These are phyloP conservation scores for Cryptosporidium ubiquitum DNA, from an alignment of 169 alveolate species.

Conservation along the genomic window DNA sequence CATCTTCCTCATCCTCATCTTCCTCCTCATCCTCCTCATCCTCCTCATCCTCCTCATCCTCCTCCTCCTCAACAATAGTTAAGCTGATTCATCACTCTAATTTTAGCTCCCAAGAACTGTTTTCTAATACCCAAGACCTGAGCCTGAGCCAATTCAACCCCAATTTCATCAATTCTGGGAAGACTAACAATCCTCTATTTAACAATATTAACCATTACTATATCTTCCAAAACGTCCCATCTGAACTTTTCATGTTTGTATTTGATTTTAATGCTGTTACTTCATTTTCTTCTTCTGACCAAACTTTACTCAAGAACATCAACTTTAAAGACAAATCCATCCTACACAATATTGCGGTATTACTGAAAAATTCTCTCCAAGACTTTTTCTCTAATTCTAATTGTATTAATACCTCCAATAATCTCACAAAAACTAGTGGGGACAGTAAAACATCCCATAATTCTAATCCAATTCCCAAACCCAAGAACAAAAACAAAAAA, in stretches of 20 bases:
- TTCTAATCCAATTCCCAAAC: neutral
- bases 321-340: constrained; percentile 14
- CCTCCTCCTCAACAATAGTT: no score
- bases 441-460: neutral
- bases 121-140: no score
- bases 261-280: neutral
- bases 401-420: neutral
- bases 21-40: no score
- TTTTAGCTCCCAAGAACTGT: neutral
- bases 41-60: no score
- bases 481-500: constrained; percentile 11
- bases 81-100: constrained; percentile 16
- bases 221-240: constrained; percentile 29
- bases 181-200: neutral
- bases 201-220: constrained; percentile 10
- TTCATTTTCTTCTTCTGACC: neutral
- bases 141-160: neutral
- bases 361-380: neutral
- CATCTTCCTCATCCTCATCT: neutral
- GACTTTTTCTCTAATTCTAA: neutral
- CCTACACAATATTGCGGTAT: constrained; percentile 31
- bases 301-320: neutral
- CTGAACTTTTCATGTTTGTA: neutral
- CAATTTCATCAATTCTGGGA: neutral
- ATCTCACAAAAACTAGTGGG: neutral